Percentiles rank a stretch among this genome's conserved stretches.
Evolutionary conservation across 139 green algal genomes (phyloP).

Genomic region (Klebsormidium nitens): DNA sequence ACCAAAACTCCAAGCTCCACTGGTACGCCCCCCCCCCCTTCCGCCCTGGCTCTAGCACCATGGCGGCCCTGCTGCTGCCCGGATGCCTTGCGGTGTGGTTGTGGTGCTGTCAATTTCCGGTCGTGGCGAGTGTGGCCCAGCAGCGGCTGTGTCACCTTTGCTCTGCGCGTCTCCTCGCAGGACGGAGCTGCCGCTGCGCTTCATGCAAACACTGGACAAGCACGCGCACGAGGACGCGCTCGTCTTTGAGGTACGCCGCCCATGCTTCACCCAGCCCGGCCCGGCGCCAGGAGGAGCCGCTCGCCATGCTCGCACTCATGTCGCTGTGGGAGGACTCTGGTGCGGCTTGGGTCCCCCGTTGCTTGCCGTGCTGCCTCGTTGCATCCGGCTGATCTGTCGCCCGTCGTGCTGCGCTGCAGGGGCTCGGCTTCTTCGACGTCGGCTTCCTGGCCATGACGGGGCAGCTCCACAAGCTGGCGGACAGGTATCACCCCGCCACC

Average conservation of each 20-base stretch:
- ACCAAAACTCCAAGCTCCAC: slow-evolving; percentile 75
- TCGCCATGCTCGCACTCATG: background rate
- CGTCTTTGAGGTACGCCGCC: slow-evolving; percentile 16
- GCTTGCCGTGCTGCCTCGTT: too few species aligned
- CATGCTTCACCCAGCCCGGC: background rate
- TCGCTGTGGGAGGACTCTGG: background rate
- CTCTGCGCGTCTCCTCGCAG: slow-evolving; percentile 5
- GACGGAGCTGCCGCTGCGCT: slow-evolving; percentile 28
- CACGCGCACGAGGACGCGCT: slow-evolving; percentile 54
- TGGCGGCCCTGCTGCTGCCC: too few species aligned
- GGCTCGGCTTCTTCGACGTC: slow-evolving; percentile 35
- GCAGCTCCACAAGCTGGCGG: slow-evolving; percentile 22
- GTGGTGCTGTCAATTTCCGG: too few species aligned
- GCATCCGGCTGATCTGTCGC: too few species aligned
- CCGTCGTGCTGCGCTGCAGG: too few species aligned
- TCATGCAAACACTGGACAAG: slow-evolving; percentile 50
- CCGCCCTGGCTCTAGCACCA: too few species aligned
- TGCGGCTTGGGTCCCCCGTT: too few species aligned
- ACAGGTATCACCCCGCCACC: slow-evolving; percentile 22
- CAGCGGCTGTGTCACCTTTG: slow-evolving; percentile 26
- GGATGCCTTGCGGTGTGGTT: too few species aligned
- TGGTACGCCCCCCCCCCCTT: too few species aligned
- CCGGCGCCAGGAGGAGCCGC: too few species aligned
- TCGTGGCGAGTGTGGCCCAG: too few species aligned
- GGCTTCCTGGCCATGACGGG: slow-evolving; percentile 33